Evolutionary conservation across 129 eudicot genomes (phyloP), one percentile per base, ranked within the genome.

Genomic region (Flaveria sonorensis): DNA sequence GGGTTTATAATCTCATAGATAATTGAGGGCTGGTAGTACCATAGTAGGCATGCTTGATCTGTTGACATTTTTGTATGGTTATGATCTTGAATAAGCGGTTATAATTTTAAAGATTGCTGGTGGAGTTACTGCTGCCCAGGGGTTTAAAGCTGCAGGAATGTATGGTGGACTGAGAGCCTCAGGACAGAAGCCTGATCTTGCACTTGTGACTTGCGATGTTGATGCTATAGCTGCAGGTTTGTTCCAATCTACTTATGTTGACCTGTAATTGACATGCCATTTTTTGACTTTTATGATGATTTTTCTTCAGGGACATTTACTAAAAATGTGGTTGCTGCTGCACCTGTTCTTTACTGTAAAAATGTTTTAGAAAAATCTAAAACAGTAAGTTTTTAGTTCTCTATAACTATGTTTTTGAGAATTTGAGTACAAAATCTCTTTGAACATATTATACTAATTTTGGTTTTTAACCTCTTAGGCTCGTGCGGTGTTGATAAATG

Each of bases 151-250:
- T 64, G 92, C 91, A 48, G 98, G 98, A 1, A 87, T 93, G 89
- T 93, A 93, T 72, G 98, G 88, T 71, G 98, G 98, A 71, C 71
- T 92, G 51, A 89, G 98, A 59, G 98, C 97, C 42, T 81, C 84
- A 79, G 98, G 98, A 81, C 86, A 79, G 73, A 94, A 94, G 84
- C 98, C 97, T 84, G 98, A 94, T 87, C 96, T 94, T 78, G 97
- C 98, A 26, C 91, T 94, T 0, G 87, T 94, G 26, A 81, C 92
- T 82, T 94, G 98, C 55, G 97, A 94, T 74, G 96, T 94, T 7
- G 97, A 91, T 86, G 98, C 98, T 64, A 75, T 89, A 18, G 85
- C 96, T 77, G 98, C 98, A 85, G 98, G 98, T 93, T 62, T 47
- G n/a, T 55, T 71, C 10, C 53, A n/a, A 32, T 75, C 13, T 30